Conservation (phyloP, 495 filamentous ascomycete species). For the Penicillium cinerascens region DNA sequence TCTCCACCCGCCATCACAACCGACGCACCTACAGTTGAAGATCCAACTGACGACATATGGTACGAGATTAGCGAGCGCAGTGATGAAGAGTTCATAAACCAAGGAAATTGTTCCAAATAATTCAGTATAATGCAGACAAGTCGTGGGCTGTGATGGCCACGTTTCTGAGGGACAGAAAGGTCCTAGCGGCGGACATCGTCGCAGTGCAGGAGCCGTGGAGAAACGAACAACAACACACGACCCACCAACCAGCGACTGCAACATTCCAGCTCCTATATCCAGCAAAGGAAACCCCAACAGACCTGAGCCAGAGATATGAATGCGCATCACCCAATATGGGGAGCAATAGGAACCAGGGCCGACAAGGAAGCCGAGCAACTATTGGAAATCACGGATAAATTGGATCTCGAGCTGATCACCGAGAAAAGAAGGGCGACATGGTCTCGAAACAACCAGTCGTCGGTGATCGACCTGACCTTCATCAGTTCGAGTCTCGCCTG, state of each 20-base stretch:
- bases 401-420: constrained; percentile 1
- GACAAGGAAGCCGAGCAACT: constrained; percentile 6
- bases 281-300: not conserved
- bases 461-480: constrained; percentile 14
- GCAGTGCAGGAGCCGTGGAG: constrained; percentile 3
- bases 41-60: too few relatives aligned
- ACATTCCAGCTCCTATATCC: constrained; percentile 3
- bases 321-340: constrained; percentile 8
- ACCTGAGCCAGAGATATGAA: constrained; percentile 12
- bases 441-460: not conserved
- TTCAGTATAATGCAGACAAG: constrained; percentile 11
- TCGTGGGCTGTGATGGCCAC: constrained; percentile 5
- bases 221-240: not conserved
- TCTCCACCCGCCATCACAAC: not conserved
- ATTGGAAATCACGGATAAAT: constrained; percentile 3
- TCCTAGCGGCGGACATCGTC: not conserved
- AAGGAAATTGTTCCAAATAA: constrained; percentile 3
- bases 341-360: constrained; percentile 4
- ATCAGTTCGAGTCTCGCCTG: not conserved
- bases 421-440: constrained; percentile 6
- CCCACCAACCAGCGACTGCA: constrained; percentile 2
- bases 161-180: constrained; percentile 4
- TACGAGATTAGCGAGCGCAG: not conserved
- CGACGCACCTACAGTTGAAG: too few relatives aligned
- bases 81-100: not conserved